A percentile compares a stretch with the other conserved stretches of the same genome.
Evolutionary conservation across 305 asterid species (phyloP).

Genomic region (Fraxinus sp.): DNA sequence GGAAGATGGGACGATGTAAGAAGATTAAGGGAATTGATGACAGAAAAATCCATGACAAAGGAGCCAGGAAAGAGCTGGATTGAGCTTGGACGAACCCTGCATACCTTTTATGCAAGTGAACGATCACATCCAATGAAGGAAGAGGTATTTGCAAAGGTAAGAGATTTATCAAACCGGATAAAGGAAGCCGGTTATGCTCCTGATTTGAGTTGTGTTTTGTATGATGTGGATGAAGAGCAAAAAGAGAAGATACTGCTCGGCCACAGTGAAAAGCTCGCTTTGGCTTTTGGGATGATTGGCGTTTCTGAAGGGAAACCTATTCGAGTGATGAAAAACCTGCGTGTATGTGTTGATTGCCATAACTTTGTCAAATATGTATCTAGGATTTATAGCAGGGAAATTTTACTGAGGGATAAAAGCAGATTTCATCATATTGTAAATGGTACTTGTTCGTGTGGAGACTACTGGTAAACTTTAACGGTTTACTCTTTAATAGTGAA

Average conservation of each 20-base stretch:
- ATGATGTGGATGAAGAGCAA: constrained; percentile 53
- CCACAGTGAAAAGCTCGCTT: constrained; percentile 62
- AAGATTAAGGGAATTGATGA: constrained; percentile 62
- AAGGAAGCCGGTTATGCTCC: constrained; percentile 49
- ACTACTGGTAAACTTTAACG: constrained; percentile 41
- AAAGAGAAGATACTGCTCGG: constrained; percentile 42
- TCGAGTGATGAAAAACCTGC: constrained; percentile 52
- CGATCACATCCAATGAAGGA: constrained; percentile 37
- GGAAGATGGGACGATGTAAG: constrained; percentile 78
- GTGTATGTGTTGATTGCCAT: constrained; percentile 64
- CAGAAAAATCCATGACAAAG: constrained; percentile 45
- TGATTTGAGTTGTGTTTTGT: constrained; percentile 37
- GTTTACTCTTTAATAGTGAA: not conserved
- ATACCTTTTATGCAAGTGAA: constrained; percentile 41
- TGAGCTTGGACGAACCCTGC: constrained; percentile 41
- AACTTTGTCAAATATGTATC: constrained; percentile 54
- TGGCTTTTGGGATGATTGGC: constrained; percentile 51
- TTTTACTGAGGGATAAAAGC: constrained; percentile 46
- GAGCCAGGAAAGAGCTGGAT: constrained; percentile 89
- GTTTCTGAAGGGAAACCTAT: constrained; percentile 33
- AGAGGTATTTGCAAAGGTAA: constrained; percentile 34
- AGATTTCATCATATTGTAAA: constrained; percentile 51
- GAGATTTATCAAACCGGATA: constrained; percentile 33
- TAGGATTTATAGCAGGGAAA: constrained; percentile 40
- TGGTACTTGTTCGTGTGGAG: constrained; percentile 54